Evolutionary conservation across 306 rosid species (phyloP), one percentile per base, ranked within the genome.

Genomic region (Cucurbita moschata): DNA sequence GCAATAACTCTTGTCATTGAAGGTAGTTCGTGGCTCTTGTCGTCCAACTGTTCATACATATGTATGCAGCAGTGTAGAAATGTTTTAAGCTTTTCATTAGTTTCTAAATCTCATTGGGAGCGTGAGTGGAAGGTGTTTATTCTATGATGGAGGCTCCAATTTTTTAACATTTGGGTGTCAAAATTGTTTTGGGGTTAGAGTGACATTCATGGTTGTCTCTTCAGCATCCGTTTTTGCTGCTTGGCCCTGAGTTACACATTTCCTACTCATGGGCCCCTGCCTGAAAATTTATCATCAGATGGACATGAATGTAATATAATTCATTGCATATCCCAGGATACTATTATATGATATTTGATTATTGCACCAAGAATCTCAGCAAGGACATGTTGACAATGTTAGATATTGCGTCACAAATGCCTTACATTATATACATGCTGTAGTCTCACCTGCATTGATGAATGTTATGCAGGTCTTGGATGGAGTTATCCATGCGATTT

Each of bases 401-500:
- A 66, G 54, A 66, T 43, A 10, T 66, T 44, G 10, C 54, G 9
- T 42, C 5, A 6, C 18, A 37, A 67, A 11, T 30, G 50, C 69
- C 53, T 67, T 72, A 75, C 75, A 75, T 79, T 1, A 67, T 76
- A 15, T 54, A 16, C 72, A 15, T 57, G 10, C 72, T 65, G 73
- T 50, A 62, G 78, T 58, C 85, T 82, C 58, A 80, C 79, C 69
- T 49, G 70, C 66, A 55, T 70, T 47, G 72, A 65, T 37, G 42
- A 66, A 46, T 72, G 56, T 44, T 70, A 79, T 86, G 81, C 86
- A 92, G 98, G 98, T 84, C 79, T 92, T 75, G 98, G 98, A 60
- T 92, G 98, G 98, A 82, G 84, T 73, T 83, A 86, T 74, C 96
- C 98, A 1, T 92, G 98, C 67, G 98, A 92, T 76, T 40, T 92